Conservation (phyloP, 306 rosid genomes). For the Cucurbita ficifolia region DNA sequence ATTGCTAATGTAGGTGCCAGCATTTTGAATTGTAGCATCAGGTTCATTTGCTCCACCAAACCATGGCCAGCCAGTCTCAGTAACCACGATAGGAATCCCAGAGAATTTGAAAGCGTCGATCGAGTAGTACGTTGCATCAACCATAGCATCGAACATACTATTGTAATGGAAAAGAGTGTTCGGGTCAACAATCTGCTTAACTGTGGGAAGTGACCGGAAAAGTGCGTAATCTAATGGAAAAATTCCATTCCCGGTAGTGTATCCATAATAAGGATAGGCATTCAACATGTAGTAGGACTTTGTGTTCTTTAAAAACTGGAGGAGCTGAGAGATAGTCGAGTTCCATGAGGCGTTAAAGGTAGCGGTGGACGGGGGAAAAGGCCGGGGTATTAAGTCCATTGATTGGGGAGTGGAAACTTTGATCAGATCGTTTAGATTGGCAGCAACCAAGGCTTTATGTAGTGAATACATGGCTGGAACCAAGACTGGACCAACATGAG, state of each 20-base stretch:
- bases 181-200: constrained; percentile 91
- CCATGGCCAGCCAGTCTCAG: constrained; percentile 87
- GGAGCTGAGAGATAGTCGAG: constrained; percentile 45
- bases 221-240: constrained; percentile 86
- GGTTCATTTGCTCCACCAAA: constrained; percentile 66
- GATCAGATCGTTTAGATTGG: constrained; percentile 56
- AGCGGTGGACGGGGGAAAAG: constrained; percentile 87
- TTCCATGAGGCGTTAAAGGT: constrained; percentile 56
- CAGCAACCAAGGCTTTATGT: constrained; percentile 56
- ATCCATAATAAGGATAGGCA: constrained; percentile 51
- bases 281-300: constrained; percentile 58
- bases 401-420: constrained; percentile 78
- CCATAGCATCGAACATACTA: constrained; percentile 95
- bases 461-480: constrained; percentile 75
- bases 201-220: constrained; percentile 57
- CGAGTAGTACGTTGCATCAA: constrained; percentile 76
- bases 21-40: constrained; percentile 63
- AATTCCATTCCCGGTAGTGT: constrained; percentile 53
- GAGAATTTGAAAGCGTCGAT: constrained; percentile 55
- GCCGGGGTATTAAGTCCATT: constrained; percentile 58
- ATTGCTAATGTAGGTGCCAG: constrained; percentile 47
- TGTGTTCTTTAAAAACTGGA: constrained; percentile 55
- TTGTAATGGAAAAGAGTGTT: constrained; percentile 67
- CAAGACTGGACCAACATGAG: constrained; percentile 57
- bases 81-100: constrained; percentile 54